Evolutionary conservation across 208 protist genomes (phyloP), one percentile per base, ranked within the genome.

Genomic region (Acanthamoeba sp.): DNA sequence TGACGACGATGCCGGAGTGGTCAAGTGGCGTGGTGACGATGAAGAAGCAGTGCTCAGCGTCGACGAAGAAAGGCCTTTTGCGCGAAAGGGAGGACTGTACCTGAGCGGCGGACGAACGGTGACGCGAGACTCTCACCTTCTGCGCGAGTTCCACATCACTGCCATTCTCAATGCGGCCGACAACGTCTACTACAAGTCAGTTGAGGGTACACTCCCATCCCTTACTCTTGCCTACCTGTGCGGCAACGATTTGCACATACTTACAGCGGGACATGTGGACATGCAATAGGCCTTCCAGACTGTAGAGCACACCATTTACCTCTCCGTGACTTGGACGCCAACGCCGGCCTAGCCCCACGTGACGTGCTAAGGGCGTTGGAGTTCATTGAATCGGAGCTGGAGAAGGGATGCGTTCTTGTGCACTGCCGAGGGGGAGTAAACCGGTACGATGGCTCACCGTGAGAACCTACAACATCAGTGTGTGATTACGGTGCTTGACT

Each of bases 101-200:
- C 76, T 84, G 42, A 84, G 76, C 14, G 76, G 76, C n/a, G 76
- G 76, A 27, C 76, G 76, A 6, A 84, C 76, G 18, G 76, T 84
- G 76, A 84, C 76, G 76, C 34, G 76, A 34, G 76, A 84, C 76
- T 84, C 76, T 4, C 76, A 84, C 42, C 76, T 84, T 0, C 76
- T 84, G 16, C 40, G 24, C 40, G 76, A 84, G n/a, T 84, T 57
- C n/a, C 76, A 84, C n/a, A 84, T 84, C 42, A 84, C 76, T 4
- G 76, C 76, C 20, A 22, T 84, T 12, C 42, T 84, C 42, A 84
- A 84, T 32, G 76, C 76, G 27, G 34, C 76, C 27, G 76, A 84
- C 76, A 84, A 84, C 40, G 76, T 84, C 42, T 40, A 84, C 42
- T 84, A 84, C 42, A 84, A 0, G 20, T 18, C 34, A 0, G 16